Evolutionary conservation across 768 basidiomycete species (phyloP), one percentile per base, ranked within the genome.

Genomic region (Boletus insuetus): DNA sequence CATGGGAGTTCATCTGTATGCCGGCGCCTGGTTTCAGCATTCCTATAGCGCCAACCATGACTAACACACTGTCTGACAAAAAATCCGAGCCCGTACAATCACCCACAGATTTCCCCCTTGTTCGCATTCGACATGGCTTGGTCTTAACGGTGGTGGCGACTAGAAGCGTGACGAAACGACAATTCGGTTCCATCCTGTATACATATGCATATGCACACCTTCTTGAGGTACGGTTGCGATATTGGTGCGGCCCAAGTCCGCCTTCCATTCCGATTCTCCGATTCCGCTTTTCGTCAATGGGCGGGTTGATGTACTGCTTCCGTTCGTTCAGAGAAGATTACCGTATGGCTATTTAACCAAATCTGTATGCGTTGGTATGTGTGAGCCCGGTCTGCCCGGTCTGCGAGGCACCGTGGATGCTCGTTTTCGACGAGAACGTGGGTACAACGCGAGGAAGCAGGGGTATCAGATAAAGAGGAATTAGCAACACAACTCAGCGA

Each of bases 241-340:
- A 12, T 46, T 59, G 31, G 26, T 7, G 58, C 58, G 58, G 58
- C 51, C 41, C 40, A 52, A 19, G 19, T 34, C n/a, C 16, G 13
- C 49, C 38, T 53, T n/a, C 44, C 44, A 20, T 58, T 52, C 56
- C 37, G 35, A 38, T 22, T 26, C 20, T 51, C 26, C 41, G 29
- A 43, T 35, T 45, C 58, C 58, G 51, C 39, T 35, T 54, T 48
- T 60, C 58, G 52, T 59, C 58, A 58, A 55, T 13, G 40, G 26
- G 14, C 58, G 58, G 58, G 45, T 40, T 31, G 46, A 8, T 6
- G 26, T 29, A 13, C 1, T n/a, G 34, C 16, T 46, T 46, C 48
- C 46, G 7, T 40, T 49, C 32, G 48, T 20, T 40, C 39, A 2
- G 39, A 19, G 9, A 35, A 37, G 46, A 19, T 29, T 8, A 2